Evolutionary conservation across 805 yeast genomes (phyloP).

Genomic region (Candida xiaguanensis): DNA sequence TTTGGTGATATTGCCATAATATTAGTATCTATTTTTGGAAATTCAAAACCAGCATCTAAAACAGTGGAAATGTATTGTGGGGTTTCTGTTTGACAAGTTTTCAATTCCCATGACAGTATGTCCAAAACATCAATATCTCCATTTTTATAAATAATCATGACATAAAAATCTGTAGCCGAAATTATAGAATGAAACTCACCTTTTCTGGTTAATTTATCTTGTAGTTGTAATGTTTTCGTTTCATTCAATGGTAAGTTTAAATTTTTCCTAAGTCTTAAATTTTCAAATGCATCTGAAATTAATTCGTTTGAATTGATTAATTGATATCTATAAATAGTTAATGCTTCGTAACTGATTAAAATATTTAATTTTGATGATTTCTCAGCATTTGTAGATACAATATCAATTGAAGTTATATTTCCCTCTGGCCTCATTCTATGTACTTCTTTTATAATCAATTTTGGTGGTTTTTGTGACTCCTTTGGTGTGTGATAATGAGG

Average conservation of each 20-base stretch:
- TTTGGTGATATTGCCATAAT: conserved; percentile 49
- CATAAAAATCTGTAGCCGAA: conserved; percentile 35
- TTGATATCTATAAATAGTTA: conserved; percentile 27
- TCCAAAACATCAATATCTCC: conserved; percentile 47
- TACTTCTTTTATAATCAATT: conserved; percentile 28
- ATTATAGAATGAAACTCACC: conserved; percentile 27
- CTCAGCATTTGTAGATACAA: conserved; percentile 44
- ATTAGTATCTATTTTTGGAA: conserved; percentile 28
- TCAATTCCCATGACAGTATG: conserved; percentile 26
- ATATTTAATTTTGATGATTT: conserved; percentile 44
- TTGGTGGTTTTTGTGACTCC: conserved; percentile 40
- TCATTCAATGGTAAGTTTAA: conserved; percentile 3
- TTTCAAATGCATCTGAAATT: conserved; percentile 28
- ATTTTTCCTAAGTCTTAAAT: conserved; percentile 24
- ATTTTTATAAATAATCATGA: conserved; percentile 37
- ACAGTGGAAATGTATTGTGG: conserved; percentile 39
- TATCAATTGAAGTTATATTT: conserved; percentile 30
- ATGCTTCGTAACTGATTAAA: conserved; percentile 35
- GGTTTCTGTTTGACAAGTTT: conserved; percentile 11
- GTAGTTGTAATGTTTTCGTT: conserved; percentile 16
- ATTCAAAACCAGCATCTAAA: conserved; percentile 52
- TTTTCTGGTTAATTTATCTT: conserved; percentile 25
- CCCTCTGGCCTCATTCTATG: conserved; percentile 25
- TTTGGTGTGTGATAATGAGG: conserved; percentile 52
- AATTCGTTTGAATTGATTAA: conserved; percentile 18